Conservation (phyloP, 495 filamentous ascomycete genomes). For the Lentithecium fluviatile region DNA sequence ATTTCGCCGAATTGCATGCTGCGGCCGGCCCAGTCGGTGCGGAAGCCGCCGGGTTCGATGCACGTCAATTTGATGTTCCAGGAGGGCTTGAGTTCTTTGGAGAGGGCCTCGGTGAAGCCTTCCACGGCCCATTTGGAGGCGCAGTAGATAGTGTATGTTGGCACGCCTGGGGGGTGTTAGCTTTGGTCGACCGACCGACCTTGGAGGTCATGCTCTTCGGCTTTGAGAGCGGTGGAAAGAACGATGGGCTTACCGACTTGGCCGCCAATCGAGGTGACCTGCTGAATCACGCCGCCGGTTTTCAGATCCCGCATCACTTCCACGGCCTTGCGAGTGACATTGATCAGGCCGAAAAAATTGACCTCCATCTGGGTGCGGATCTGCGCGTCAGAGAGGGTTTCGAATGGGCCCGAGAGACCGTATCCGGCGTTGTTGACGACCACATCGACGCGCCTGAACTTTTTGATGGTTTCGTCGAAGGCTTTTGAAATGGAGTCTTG, state of each 20-base stretch:
- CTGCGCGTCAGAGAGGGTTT: slow-evolving; percentile 38
- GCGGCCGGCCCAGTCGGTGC: slow-evolving; percentile 43
- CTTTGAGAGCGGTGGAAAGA: neutral
- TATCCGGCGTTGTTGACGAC: slow-evolving; percentile 45
- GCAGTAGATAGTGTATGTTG: slow-evolving; percentile 45
- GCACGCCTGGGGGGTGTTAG: slow-evolving; percentile 33
- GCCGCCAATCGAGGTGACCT: slow-evolving; percentile 48
- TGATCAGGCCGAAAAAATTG: slow-evolving; percentile 44
- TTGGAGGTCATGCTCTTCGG: neutral
- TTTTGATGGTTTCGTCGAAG: slow-evolving; percentile 39
- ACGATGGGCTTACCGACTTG: slow-evolving; percentile 36
- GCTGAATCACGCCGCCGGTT: slow-evolving; percentile 47
- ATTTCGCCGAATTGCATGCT: slow-evolving; percentile 43
- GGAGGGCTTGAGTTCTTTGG: slow-evolving; percentile 43
- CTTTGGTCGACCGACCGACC: neutral
- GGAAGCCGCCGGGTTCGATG: slow-evolving; percentile 44
- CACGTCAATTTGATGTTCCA: slow-evolving; percentile 43
- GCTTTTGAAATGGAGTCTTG: slow-evolving; percentile 37
- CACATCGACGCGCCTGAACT: slow-evolving; percentile 43
- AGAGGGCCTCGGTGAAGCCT: slow-evolving; percentile 43
- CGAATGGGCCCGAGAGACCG: slow-evolving; percentile 42
- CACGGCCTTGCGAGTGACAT: slow-evolving; percentile 48
- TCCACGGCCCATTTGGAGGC: slow-evolving; percentile 47
- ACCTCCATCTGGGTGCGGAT: slow-evolving; percentile 44
- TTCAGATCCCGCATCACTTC: slow-evolving; percentile 46